These are phyloP conservation scores for Cymbopogon citratus DNA, from an alignment of 176 grass and related monocot genomes.

Conservation along the genomic window DNA sequence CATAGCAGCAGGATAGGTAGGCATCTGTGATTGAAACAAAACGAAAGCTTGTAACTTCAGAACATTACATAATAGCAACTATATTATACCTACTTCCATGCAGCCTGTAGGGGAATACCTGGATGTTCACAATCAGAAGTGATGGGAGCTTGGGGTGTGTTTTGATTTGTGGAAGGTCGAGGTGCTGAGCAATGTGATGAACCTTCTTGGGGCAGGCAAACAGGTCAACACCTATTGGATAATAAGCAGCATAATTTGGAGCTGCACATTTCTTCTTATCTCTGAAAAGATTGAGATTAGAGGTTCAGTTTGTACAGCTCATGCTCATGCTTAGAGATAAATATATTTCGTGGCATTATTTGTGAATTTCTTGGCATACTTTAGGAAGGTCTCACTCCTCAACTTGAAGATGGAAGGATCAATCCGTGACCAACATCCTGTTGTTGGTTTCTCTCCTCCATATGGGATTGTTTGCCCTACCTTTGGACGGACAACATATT, in stretches of 20 bases:
- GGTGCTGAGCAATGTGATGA: constrained; percentile 82
- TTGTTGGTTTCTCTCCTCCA: constrained; percentile 42
- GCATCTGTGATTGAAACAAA: constrained; percentile 54
- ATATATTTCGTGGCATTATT: background rate
- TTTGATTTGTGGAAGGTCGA: constrained; percentile 78
- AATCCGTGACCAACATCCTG: constrained; percentile 69
- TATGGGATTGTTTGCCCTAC: constrained; percentile 55
- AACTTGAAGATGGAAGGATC: constrained; percentile 87
- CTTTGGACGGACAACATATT: constrained; percentile 68
- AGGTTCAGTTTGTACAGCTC: background rate
- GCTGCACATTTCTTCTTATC: constrained; percentile 89
- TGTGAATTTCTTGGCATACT: constrained; percentile 26
- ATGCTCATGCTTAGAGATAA: background rate
- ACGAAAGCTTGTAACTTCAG: background rate
- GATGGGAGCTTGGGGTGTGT: constrained; percentile 70
- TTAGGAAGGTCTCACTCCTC: constrained; percentile 90
- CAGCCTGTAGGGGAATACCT: constrained; percentile 40
- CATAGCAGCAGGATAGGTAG: constrained; percentile 92
- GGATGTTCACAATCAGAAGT: constrained; percentile 87
- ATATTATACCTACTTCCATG: background rate
- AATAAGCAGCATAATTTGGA: constrained; percentile 87
- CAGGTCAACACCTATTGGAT: constrained; percentile 90
- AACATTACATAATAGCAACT: background rate
- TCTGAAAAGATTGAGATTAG: constrained; percentile 42
- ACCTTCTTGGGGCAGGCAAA: constrained; percentile 74